These are phyloP conservation scores for Lipomyces japonicus DNA, from an alignment of 805 yeast species.

Conservation along the genomic window DNA sequence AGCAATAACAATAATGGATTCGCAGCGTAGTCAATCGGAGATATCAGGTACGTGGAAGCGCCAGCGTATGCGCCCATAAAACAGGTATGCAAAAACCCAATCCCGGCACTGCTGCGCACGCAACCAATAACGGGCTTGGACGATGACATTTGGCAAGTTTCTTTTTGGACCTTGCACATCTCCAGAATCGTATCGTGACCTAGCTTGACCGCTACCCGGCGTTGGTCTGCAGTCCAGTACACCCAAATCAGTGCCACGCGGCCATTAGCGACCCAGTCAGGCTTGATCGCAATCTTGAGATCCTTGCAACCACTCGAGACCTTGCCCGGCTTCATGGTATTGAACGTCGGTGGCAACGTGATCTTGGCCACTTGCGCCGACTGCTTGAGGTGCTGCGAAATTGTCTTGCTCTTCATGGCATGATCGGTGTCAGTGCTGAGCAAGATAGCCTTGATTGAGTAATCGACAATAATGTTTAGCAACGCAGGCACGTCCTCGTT, in stretches of 20 bases:
- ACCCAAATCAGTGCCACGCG: conserved; percentile 62
- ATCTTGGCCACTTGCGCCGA: conserved; percentile 34
- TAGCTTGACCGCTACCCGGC: conserved; percentile 52
- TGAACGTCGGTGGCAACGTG: conserved; percentile 53
- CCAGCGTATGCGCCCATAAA: conserved; percentile 77
- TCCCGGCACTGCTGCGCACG: conserved; percentile 75
- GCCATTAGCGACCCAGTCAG: conserved; percentile 38
- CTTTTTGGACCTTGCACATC: conserved; percentile 83
- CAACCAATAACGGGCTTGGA: conserved; percentile 76
- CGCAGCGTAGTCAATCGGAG: conserved; percentile 71
- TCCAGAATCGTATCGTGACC: conserved; percentile 65
- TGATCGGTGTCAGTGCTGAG: conserved; percentile 74
- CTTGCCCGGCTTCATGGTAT: conserved; percentile 57
- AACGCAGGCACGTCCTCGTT: conserved; percentile 73
- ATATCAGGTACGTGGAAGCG: conserved; percentile 72
- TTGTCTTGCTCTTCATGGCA: conserved; percentile 62
- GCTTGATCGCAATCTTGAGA: conserved; percentile 29
- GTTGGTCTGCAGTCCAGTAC: conserved; percentile 67
- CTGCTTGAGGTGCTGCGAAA: conserved; percentile 56
- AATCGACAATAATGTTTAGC: conserved; percentile 62
- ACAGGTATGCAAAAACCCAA: conserved; percentile 86
- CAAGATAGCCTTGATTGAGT: conserved; percentile 65
- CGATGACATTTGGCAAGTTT: conserved; percentile 79
- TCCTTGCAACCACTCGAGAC: conserved; percentile 33
- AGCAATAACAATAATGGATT: conserved; percentile 70